Conservation (phyloP, 768 basidiomycete genomes). For the Rhodotorula graminis region DNA sequence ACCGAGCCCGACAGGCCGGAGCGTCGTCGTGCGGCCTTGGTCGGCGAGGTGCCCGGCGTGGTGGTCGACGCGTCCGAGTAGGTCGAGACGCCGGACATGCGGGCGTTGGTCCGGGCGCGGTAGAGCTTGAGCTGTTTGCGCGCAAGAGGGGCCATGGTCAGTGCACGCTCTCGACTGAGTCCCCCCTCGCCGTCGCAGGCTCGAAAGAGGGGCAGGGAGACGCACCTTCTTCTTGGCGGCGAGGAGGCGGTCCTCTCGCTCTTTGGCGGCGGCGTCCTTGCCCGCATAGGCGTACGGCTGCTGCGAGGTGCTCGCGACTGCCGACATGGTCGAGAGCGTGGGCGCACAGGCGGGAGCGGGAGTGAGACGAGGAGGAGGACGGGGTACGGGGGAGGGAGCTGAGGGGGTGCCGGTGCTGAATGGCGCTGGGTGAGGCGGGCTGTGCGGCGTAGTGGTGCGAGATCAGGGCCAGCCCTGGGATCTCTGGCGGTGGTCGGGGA, state of each 20-base stretch:
- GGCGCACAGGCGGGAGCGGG: too few relatives aligned
- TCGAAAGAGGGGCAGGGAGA: too few relatives aligned
- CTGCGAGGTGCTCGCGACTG: slow-evolving; percentile 5
- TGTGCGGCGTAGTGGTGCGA: too few relatives aligned
- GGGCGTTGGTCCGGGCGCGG: slow-evolving; percentile 33
- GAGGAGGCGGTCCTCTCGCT: slow-evolving; percentile 39
- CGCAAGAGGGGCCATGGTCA: too few relatives aligned
- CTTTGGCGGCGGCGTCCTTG: slow-evolving; percentile 35
- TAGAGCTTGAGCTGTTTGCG: slow-evolving; percentile 42
- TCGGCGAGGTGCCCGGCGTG: neutral
- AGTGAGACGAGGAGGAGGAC: too few relatives aligned
- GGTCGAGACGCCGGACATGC: slow-evolving; percentile 8
- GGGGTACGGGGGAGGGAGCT: too few relatives aligned
- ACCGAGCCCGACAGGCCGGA: slow-evolving; percentile 3
- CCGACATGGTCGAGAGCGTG: neutral
- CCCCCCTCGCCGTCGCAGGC: too few relatives aligned
- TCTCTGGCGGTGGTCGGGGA: too few relatives aligned
- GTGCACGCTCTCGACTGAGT: too few relatives aligned
- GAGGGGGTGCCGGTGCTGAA: too few relatives aligned
- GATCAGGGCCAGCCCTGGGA: too few relatives aligned
- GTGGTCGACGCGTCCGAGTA: neutral
- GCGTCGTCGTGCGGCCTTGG: slow-evolving; percentile 11
- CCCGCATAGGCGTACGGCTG: slow-evolving; percentile 9
- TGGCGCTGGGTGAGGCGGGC: too few relatives aligned
- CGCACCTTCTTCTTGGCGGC: slow-evolving; percentile 41